Conservation (phyloP, 768 basidiomycete species). For the Leccinum fibrillosum region DNA sequence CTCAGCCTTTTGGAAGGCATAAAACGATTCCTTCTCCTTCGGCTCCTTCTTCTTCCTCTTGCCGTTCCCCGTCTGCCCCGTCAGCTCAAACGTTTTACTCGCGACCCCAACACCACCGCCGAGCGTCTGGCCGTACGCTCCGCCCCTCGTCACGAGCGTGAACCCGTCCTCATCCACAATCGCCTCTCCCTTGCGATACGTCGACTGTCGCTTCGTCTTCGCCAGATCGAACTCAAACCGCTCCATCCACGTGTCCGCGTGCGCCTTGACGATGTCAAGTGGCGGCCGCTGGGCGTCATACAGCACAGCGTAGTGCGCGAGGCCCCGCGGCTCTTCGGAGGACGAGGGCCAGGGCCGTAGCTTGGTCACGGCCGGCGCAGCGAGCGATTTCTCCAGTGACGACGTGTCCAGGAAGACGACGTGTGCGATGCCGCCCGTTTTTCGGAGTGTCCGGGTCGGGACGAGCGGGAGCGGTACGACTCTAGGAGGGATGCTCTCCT, state of each 20-base stretch:
- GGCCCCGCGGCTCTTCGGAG: conserved; percentile 58
- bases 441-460: conserved; percentile 53
- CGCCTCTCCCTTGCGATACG: conserved; percentile 80
- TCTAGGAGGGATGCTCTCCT: conserved; percentile 38
- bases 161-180: conserved; percentile 95
- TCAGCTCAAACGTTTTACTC: conserved; percentile 51
- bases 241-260: conserved; percentile 76
- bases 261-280: conserved; percentile 66
- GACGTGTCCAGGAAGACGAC: conserved; percentile 68
- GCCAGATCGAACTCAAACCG: conserved; percentile 64
- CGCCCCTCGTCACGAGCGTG: conserved; percentile 89
- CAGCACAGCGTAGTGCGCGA: conserved; percentile 65
- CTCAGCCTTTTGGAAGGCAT: conserved; percentile 88
- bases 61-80: conserved; percentile 31
- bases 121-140: conserved; percentile 83
- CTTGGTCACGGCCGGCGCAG: conserved; percentile 34
- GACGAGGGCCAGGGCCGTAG: conserved; percentile 60
- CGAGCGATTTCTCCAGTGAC: conserved; percentile 65
- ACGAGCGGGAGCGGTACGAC: conserved; percentile 58
- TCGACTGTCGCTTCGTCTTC: conserved; percentile 56
- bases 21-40: conserved; percentile 76
- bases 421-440: conserved; percentile 68
- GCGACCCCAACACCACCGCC: conserved; percentile 75
- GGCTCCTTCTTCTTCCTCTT: conserved; percentile 49
- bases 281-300: conserved; percentile 73